Conservation (phyloP, 495 filamentous ascomycete species). For the Xylaria sp. region DNA sequence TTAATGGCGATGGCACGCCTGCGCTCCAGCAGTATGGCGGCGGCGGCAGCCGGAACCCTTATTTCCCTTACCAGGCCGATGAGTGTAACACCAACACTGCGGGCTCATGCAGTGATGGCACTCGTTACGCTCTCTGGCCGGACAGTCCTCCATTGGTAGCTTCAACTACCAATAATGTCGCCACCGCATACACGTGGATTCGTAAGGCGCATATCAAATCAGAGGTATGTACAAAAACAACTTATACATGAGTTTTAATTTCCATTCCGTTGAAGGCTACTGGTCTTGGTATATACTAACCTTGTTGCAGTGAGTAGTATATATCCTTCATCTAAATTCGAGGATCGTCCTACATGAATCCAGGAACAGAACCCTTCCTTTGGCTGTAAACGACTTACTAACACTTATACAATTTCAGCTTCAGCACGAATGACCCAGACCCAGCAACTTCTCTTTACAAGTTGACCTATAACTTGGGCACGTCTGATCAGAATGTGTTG, state of each 20-base stretch:
- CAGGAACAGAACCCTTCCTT: not conserved
- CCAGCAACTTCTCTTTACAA: conserved; percentile 37
- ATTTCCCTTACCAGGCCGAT: conserved; percentile 35
- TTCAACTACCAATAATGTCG: conserved; percentile 20
- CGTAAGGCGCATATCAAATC: conserved; percentile 35
- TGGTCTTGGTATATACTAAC: not conserved
- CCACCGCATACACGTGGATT: conserved; percentile 43
- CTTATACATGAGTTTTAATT: not conserved
- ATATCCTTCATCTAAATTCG: not conserved
- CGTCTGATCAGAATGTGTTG: conserved; percentile 24
- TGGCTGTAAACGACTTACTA: not conserved
- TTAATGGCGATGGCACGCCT: conserved; percentile 29
- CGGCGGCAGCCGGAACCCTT: conserved; percentile 33
- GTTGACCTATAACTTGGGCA: conserved; percentile 30
- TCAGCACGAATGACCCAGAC: conserved; percentile 31
- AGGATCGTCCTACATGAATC: not conserved
- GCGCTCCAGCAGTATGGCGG: conserved; percentile 35
- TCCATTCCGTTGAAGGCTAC: not conserved
- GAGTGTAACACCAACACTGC: conserved; percentile 34
- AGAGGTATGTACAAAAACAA: conserved; percentile 23
- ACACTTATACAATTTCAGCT: conserved; percentile 1
- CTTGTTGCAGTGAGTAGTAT: conserved; percentile 14
- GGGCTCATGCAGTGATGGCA: conserved; percentile 36
- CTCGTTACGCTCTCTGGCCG: conserved; percentile 41
- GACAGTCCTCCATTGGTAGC: conserved; percentile 41